Base-by-base conservation (phyloP, 108 stramenopile genomes). In the Cyclotella sp. region DNA sequence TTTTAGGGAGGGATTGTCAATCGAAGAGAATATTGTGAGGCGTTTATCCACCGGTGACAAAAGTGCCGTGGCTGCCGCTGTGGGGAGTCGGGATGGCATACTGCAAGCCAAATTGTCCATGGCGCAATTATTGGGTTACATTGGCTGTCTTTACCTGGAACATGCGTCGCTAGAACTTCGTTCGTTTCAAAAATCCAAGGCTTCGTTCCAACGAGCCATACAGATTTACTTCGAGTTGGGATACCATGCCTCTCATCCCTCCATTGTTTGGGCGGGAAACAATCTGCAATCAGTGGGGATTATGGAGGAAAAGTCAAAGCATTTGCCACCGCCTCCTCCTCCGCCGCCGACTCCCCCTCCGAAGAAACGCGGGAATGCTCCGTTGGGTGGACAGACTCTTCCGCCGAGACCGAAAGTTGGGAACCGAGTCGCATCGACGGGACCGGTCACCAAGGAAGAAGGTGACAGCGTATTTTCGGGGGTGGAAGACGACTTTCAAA, bases 111-210 rank as follows among this genome's bases (percentile, higher is more conserved):
- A 55, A 18, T 59, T 62, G 28, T 78, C 77, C 41, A 78, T 64
- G 77, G 70, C 77, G 0, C 77, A 78, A 54, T 14, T 78, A 42
- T 29, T 71, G 30, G 70, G 77, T 27, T 42, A 70, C 19, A 19
- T 79, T 16, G 70, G 78, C 22, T 79, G 78, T 67, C 13, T 79
- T 10, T 72, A 72, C 71, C 24, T 79, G 3, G 78, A 79, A 67
- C 30, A 46, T 22, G 39, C 51, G 24, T 43, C 18, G n/a, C 19
- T 46, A 3, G 68, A 55, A 44, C 60, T 51, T 14, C 44, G 51
- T 22, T 63, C 61, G 14, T 76, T 76, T 26, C 19, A 60, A 22
- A 68, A 72, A 19, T 63, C 77, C 27, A 49, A 65, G 52, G 70
- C 18, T 46, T 41, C 70, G 22, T 79, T 79, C 44, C 26, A 57